Conservation (phyloP, 352 stramenopile species). For the Phytophthora meadii region DNA sequence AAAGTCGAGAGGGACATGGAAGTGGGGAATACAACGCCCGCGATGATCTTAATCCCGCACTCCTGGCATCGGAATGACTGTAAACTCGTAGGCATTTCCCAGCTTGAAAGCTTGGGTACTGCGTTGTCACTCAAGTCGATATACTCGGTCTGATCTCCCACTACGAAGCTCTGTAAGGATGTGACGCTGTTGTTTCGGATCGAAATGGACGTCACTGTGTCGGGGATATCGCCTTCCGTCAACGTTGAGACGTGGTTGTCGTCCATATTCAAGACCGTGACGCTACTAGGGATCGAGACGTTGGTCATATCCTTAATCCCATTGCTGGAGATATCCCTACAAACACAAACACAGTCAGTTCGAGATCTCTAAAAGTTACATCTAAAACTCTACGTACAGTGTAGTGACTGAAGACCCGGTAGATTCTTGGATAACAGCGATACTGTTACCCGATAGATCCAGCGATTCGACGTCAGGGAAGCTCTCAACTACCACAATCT, state of each 20-base stretch:
- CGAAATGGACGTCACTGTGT: slow-evolving; percentile 38
- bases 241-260: slow-evolving; percentile 28
- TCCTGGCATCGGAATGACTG: slow-evolving; percentile 43
- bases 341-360: slow-evolving; percentile 7
- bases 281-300: slow-evolving; percentile 33
- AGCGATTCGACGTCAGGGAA: slow-evolving; percentile 37
- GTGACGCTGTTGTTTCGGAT: slow-evolving; percentile 49
- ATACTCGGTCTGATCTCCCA: slow-evolving; percentile 23
- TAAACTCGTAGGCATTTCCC: slow-evolving; percentile 38
- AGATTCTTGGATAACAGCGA: slow-evolving; percentile 18
- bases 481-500: slow-evolving; percentile 32
- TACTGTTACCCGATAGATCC: slow-evolving; percentile 37
- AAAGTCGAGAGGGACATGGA: slow-evolving; percentile 32
- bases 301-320: slow-evolving; percentile 26
- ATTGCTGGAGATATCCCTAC: slow-evolving; percentile 40
- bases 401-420: slow-evolving; percentile 17
- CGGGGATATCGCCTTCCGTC: slow-evolving; percentile 20
- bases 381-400: slow-evolving; percentile 22
- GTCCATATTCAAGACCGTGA: slow-evolving; percentile 33
- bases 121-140: slow-evolving; percentile 47
- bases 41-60: slow-evolving; percentile 38
- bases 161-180: slow-evolving; percentile 34
- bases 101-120: slow-evolving; percentile 30
- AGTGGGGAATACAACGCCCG: slow-evolving; percentile 35
- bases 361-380: background rate